Evolutionary conservation across 2,329 filamentous ascomycete genomes (phyloP), one percentile per base, ranked within the genome.

Genomic region (Chaetomiaceae sp.): DNA sequence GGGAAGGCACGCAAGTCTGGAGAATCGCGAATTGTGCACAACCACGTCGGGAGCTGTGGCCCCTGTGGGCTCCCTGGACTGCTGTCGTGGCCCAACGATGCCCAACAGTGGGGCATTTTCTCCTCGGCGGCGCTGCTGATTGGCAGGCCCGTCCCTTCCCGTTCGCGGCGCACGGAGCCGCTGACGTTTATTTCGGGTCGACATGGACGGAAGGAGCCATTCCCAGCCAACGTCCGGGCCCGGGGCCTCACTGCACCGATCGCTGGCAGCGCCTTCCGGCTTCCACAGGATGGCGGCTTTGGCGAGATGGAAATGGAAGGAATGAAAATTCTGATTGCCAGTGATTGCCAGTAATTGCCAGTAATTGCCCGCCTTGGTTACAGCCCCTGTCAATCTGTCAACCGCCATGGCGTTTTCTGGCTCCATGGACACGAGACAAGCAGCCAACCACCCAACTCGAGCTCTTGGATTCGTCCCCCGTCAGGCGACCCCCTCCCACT

Each of bases 11-110:
- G 48, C 33, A 43, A 46, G 36, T 45, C n/a, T n/a, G n/a, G 43
- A 25, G 21, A 36, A 23, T 51, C 44, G 43, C 60, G 58, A 62
- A 60, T 62, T 53, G 55, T 44, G 57, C 42, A 38, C 42, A 42
- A 55, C 60, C 60, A 61, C 60, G 58, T 62, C 37, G 46, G 51
- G n/a, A n/a, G n/a, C n/a, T n/a, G n/a, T n/a, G n/a, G n/a, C n/a
- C n/a, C n/a, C n/a, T n/a, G n/a, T n/a, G n/a, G n/a, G n/a, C n/a
- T n/a, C n/a, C n/a, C n/a, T n/a, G n/a, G n/a, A n/a, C n/a, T 44
- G 14, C 3, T 58, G 55, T 59, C 51, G 58, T 57, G 50, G 58
- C 61, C 59, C 53, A 60, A 61, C 54, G 59, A 53, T 63, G 61
- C 61, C 61, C 61, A 59, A 63, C 51, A 47, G 41, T 18, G 52